Base-by-base conservation (phyloP, 495 filamentous ascomycete species). In the Peziza echinospora region DNA sequence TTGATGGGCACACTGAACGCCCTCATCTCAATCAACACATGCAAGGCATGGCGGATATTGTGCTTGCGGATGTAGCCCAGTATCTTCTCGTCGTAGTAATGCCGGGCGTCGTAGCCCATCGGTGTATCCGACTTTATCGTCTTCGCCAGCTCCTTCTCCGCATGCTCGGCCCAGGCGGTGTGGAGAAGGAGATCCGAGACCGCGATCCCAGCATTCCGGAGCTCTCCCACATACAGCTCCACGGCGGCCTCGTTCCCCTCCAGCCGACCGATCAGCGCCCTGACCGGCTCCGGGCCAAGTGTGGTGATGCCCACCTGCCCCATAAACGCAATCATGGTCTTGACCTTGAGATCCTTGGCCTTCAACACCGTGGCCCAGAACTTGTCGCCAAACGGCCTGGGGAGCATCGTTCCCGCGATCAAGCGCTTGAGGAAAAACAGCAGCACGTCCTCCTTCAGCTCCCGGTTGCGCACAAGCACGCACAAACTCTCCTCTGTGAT, bases 341-440 rank as follows among this genome's bases (percentile, higher is more conserved):
- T 37, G 9, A 25, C 47, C 40, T 48, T 47, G n/a, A 56, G 25
- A 17, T 39, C 40, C 3, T 8, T 16, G 21, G 47, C 48, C 7
- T 24, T 26, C 11, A 53, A 26, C 2, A 59, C 49, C n/a, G 24
- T 24, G 0, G 51, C 48, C 56, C 56, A 59, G 30, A 59, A 59
- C 2, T 11, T 11, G 37, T 59, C 56, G 17, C 56, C 52, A 47
- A 59, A 49, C 10, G 41, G 47, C 7, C 46, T 26, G 2, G 16
- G 48, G 19, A 43, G 40, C 10, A 59, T 37, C 30, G 13, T 37
- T 17, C 30, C 23, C 16, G 26, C 44, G 17, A 45, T 55, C 11
- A 30, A 43, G 25, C 30, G 39, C n/a, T 43, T 37, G 23, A 59
- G 44, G 22, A 59, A 44, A n/a, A 59, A 53, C 21, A 47, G 40